Evolutionary conservation across 169 alveolate species (phyloP).

Genomic region (Babesia ovis): DNA sequence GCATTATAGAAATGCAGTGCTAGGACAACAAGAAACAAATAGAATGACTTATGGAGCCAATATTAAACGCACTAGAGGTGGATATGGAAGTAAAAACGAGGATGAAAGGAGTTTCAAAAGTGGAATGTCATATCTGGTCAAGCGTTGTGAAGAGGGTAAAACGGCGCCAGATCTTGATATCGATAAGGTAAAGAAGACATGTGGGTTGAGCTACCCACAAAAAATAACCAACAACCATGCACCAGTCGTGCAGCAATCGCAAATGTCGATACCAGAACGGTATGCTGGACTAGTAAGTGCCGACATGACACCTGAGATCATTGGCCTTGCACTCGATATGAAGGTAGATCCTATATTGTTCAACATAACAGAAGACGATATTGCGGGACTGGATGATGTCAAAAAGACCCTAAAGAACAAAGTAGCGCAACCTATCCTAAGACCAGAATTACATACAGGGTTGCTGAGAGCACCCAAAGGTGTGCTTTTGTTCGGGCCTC

Average conservation of each 20-base stretch:
- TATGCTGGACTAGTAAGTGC: slow-evolving; percentile 39
- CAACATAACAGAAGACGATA: slow-evolving; percentile 68
- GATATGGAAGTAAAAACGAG: no score
- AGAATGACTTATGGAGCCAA: no score
- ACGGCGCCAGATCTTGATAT: slow-evolving; percentile 1
- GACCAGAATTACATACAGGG: slow-evolving; percentile 86
- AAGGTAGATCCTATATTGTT: slow-evolving; percentile 29
- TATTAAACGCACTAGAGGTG: no score
- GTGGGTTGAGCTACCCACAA: slow-evolving; percentile 25
- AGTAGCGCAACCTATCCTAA: slow-evolving; percentile 81
- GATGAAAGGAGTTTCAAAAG: no score
- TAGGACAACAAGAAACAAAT: no score
- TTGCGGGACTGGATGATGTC: slow-evolving; percentile 72
- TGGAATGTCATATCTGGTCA: slow-evolving; percentile 31
- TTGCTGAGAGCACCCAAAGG: slow-evolving; percentile 86
- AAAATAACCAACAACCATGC: neutral
- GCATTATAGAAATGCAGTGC: no score
- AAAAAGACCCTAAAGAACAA: slow-evolving; percentile 81
- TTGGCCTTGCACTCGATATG: slow-evolving; percentile 57
- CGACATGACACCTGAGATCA: slow-evolving; percentile 55
- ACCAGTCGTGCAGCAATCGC: neutral
- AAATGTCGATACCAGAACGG: slow-evolving; percentile 12
- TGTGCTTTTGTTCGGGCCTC: slow-evolving; percentile 85
- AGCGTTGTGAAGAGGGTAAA: slow-evolving; percentile 36
- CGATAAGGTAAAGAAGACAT: slow-evolving; percentile 13